phyloP scores from a whole-genome alignment of 2,329 filamentous ascomycete genomes.

The Clonostachys byssicola region DNA sequence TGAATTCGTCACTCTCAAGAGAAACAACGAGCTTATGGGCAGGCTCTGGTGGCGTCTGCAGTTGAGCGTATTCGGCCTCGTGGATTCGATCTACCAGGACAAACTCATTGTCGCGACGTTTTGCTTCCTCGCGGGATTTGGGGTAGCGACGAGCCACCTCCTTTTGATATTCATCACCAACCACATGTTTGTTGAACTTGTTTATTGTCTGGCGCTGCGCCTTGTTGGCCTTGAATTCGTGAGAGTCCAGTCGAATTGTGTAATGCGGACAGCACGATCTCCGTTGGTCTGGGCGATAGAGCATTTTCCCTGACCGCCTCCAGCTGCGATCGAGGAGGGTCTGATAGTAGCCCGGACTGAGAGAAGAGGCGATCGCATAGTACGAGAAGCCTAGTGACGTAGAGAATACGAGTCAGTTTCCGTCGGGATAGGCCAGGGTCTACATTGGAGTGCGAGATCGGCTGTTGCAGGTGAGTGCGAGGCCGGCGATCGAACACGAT shows the following conservation, averaged over 20 bases:
- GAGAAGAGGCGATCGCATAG: constrained; percentile 57
- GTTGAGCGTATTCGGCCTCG: constrained; percentile 54
- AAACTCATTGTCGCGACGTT: constrained; percentile 63
- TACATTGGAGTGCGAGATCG: constrained; percentile 2
- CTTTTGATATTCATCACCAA: constrained; percentile 64
- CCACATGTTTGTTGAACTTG: constrained; percentile 68
- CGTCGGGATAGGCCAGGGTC: constrained; percentile 14
- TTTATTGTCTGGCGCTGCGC: constrained; percentile 75
- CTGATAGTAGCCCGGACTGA: constrained; percentile 68
- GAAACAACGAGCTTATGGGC: constrained; percentile 66
- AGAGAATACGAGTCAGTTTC: not conserved
- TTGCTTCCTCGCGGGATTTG: constrained; percentile 60
- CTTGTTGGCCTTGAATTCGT: constrained; percentile 59
- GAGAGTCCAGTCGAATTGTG: constrained; percentile 69
- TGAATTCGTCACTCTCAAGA: constrained; percentile 66
- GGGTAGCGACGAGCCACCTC: constrained; percentile 62
- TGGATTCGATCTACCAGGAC: constrained; percentile 64
- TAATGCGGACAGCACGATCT: constrained; percentile 91
- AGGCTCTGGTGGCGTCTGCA: constrained; percentile 58
- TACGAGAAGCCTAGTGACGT: constrained; percentile 61
- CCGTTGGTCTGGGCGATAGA: constrained; percentile 76
- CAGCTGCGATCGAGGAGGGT: constrained; percentile 69
- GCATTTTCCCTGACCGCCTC: constrained; percentile 66
- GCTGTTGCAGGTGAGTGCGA: not conserved
- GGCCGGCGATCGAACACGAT: not conserved